Percentiles rank a stretch among this genome's conserved stretches.
Conservation (phyloP, 2,329 filamentous ascomycete genomes). For the Paracorniculantispora psalliotae region DNA sequence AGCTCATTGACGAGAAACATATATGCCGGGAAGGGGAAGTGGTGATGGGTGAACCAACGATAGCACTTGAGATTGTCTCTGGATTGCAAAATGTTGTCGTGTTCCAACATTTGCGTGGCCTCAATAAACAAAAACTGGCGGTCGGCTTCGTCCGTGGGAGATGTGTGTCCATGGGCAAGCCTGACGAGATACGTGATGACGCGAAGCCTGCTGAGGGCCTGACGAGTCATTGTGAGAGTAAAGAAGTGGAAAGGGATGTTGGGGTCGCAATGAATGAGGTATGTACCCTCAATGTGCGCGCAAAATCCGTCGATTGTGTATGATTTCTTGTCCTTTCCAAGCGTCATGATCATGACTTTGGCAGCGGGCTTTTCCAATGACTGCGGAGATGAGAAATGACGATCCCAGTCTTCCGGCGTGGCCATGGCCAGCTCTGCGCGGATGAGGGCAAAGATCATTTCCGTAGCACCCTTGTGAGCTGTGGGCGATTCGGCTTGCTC, state of each 20-base stretch:
- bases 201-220: constrained; percentile 52
- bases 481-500: constrained; percentile 51
- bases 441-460: constrained; percentile 56
- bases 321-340: constrained; percentile 43
- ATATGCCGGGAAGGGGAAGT: constrained; percentile 58
- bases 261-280: constrained; percentile 51
- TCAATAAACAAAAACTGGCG: constrained; percentile 50
- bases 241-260: constrained; percentile 57
- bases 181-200: constrained; percentile 50
- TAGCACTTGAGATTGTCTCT: constrained; percentile 48
- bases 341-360: constrained; percentile 39
- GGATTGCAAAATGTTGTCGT: constrained; percentile 51
- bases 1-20: constrained; percentile 56
- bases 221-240: constrained; percentile 52
- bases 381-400: constrained; percentile 35
- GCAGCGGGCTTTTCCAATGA: constrained; percentile 26
- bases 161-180: constrained; percentile 35
- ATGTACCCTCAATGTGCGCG: constrained; percentile 50
- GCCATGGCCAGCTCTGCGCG: constrained; percentile 54
- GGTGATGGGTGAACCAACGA: constrained; percentile 54
- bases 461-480: constrained; percentile 47
- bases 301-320: constrained; percentile 50
- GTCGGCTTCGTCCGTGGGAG: constrained; percentile 39
- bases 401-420: constrained; percentile 23
- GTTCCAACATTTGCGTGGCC: constrained; percentile 54